Evolutionary conservation across 2,329 filamentous ascomycete genomes (phyloP), one percentile per base, ranked within the genome.

Genomic region (Aspergillus terreus): DNA sequence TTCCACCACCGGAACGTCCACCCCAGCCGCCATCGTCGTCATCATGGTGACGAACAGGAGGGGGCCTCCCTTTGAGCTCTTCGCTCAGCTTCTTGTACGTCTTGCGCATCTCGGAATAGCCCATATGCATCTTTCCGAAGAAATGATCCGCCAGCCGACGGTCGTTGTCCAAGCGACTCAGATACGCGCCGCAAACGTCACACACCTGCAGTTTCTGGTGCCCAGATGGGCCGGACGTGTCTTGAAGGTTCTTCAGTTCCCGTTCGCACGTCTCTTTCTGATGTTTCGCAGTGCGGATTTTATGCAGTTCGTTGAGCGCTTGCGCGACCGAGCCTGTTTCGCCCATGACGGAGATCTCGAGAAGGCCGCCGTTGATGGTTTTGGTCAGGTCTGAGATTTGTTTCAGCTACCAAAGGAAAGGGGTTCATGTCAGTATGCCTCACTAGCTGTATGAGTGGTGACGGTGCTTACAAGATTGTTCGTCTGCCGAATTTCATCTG

Each of bases 161-260:
- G 70, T 99, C 94, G 67, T 99, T 99, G 69, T 99, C 94, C 30
- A 99, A 81, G 19, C 94, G 78, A 56, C 86, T 91, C 35, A 99
- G 81, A 70, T 97, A 99, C 5, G 94, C 94, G 56, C 94, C 94
- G 71, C 94, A 99, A 1, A 97, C 94, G 72, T 99, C 94, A 79
- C 94, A 99, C 44, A 99, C 94, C 71, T 99, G 94, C 38, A 99
- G 79, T 71, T 99, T 99, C 77, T 99, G 94, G 72, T 99, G 94
- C 15, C 94, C 94, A 0, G 86, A 91, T 0, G 94, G 94, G 0
- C 94, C 94, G 23, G 86, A 90, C 0, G 92, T 97, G 73, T 99
- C 94, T 50, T 88, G 88, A 21, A 99, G 80, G 3, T 87, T 85
- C 71, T 96, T 95, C 53, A 99, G 81, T 66, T 97, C 92, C 55